Conservation (phyloP, 129 eudicot species). For the Lactuca sativa region DNA sequence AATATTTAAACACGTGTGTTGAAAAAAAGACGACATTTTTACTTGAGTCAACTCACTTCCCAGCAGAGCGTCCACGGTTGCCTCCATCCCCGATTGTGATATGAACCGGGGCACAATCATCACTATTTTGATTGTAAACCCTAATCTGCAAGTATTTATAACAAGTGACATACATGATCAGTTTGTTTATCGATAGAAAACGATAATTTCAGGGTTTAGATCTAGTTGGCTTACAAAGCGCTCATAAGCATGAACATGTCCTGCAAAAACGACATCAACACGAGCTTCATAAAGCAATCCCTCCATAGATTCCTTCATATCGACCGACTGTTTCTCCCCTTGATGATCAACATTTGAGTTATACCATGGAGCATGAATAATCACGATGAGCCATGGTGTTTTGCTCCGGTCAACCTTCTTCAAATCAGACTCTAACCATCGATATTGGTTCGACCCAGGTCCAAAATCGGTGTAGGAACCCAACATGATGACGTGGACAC, state of each 20-base stretch:
- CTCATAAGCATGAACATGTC: slow-evolving; percentile 32
- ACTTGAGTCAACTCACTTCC: slow-evolving; percentile 35
- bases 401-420: background rate
- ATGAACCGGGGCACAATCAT: slow-evolving; percentile 56
- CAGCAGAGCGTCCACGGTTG: slow-evolving; percentile 61
- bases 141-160: slow-evolving; percentile 30
- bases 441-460: slow-evolving; percentile 54
- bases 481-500: slow-evolving; percentile 71
- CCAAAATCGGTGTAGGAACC: slow-evolving; percentile 75
- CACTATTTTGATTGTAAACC: slow-evolving; percentile 45
- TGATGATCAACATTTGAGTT: slow-evolving; percentile 70
- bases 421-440: slow-evolving; percentile 55
- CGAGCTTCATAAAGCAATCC: slow-evolving; percentile 51
- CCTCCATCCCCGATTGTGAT: slow-evolving; percentile 83
- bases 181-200: background rate
- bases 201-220: background rate
- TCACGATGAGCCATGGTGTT: slow-evolving; percentile 73
- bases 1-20: background rate
- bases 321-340: slow-evolving; percentile 48
- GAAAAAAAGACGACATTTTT: background rate
- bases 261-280: slow-evolving; percentile 61
- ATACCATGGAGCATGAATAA: slow-evolving; percentile 82
- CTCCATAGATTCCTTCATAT: slow-evolving; percentile 70
- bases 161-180: background rate
- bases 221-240: slow-evolving; percentile 53